Conservation (phyloP, 1,284 basidiomycete genomes). For the Pyrrhoderma lamaoense region DNA sequence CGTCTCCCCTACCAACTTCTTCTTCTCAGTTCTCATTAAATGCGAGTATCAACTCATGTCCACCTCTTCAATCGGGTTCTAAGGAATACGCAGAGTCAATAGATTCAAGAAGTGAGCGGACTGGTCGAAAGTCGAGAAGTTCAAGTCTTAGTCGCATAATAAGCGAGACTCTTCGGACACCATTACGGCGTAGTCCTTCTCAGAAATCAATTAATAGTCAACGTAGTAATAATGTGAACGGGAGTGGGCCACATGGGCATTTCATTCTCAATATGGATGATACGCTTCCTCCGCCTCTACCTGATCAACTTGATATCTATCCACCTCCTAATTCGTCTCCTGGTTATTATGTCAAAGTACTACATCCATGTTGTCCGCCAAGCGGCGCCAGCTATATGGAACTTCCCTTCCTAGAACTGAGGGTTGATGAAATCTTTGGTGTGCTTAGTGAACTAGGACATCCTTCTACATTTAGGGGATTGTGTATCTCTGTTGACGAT, state of each 20-base stretch:
- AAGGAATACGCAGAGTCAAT: constrained; percentile 20
- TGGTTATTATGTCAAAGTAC: constrained; percentile 55
- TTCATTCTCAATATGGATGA: too few relatives aligned
- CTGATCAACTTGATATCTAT: too few relatives aligned
- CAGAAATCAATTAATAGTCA: constrained; percentile 25
- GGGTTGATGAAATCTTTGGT: constrained; percentile 51
- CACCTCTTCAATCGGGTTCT: background rate
- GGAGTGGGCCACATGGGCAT: too few relatives aligned
- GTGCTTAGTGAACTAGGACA: constrained; percentile 71
- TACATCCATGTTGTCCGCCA: constrained; percentile 61
- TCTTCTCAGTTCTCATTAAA: background rate
- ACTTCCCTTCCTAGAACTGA: constrained; percentile 65
- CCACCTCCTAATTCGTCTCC: constrained; percentile 30
- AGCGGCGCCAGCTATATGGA: constrained; percentile 56
- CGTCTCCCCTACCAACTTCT: constrained; percentile 9
- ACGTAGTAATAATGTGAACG: too few relatives aligned
- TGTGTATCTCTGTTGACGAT: constrained; percentile 71
- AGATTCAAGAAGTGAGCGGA: constrained; percentile 24
- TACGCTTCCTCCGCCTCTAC: too few relatives aligned
- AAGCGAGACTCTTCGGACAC: constrained; percentile 37
- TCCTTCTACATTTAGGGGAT: constrained; percentile 53
- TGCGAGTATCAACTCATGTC: background rate
- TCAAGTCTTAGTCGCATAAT: constrained; percentile 40
- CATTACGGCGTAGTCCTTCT: constrained; percentile 28
- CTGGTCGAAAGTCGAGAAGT: constrained; percentile 37